Evolutionary conservation across 2,329 filamentous ascomycete genomes (phyloP).

Genomic region (Helminthosporium solani): DNA sequence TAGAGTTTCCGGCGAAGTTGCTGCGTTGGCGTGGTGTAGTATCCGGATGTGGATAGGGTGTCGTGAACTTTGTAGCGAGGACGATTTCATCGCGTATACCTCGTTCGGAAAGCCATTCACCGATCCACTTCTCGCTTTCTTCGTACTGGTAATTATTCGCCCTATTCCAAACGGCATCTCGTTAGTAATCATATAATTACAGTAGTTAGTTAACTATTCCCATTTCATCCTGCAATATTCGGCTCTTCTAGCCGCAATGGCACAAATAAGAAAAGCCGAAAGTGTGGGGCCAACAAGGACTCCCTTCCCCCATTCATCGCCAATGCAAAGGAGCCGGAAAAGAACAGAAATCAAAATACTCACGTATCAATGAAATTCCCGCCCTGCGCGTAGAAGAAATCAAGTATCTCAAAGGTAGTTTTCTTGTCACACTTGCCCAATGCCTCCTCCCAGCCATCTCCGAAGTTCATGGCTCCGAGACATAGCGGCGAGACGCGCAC

Average conservation of each 20-base stretch:
- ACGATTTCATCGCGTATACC: slow-evolving; percentile 53
- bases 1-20: slow-evolving; percentile 48
- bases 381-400: slow-evolving; percentile 50
- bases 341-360: slow-evolving; percentile 6
- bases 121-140: slow-evolving; percentile 52
- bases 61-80: slow-evolving; percentile 57
- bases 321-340: too few relatives aligned
- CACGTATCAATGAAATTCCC: slow-evolving; percentile 57
- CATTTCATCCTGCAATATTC: too few relatives aligned
- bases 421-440: slow-evolving; percentile 50
- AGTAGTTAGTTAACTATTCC: too few relatives aligned
- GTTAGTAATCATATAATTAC: background rate
- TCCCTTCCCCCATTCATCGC: too few relatives aligned
- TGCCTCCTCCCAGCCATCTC: slow-evolving; percentile 47
- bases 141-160: slow-evolving; percentile 52
- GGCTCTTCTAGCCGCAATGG: too few relatives aligned
- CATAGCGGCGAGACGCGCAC: slow-evolving; percentile 57
- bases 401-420: slow-evolving; percentile 48
- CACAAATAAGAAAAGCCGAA: too few relatives aligned
- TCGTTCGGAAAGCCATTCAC: slow-evolving; percentile 53
- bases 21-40: slow-evolving; percentile 27
- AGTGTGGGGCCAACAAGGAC: too few relatives aligned
- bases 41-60: slow-evolving; percentile 22
- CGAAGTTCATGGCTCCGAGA: slow-evolving; percentile 58
- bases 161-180: slow-evolving; percentile 22